Base-by-base conservation (phyloP, 768 basidiomycete species). In the Tricholoma terreum region DNA sequence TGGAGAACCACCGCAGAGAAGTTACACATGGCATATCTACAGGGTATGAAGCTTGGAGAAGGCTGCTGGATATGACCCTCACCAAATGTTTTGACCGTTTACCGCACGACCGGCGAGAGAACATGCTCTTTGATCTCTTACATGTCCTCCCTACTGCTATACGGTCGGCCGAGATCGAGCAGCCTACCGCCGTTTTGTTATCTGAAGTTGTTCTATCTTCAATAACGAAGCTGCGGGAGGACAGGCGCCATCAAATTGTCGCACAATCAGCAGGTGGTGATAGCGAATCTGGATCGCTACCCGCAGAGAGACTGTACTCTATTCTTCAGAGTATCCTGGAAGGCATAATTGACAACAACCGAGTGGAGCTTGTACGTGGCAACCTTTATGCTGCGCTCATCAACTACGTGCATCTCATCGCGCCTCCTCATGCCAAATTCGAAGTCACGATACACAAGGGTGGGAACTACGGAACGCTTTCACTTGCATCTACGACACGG, bases 361-460 rank as follows among this genome's bases (percentile, higher is more conserved):
- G 85, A 11, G 82, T 89, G 24, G 93, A 96, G 67, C 78, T 92
- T 51, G 89, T 94, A 15, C 87, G 95, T 22, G 96, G 96, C 6
- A 98, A 98, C 67, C 77, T 98, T n/a, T 98, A 96, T 69, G 92
- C 93, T 3, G 78, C 91, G 4, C 76, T 98, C 56, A 84, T 92
- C 73, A 96, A 96, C 71, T 95, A 93, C 66, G 74, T 96, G 40
- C 88, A 94, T 65, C 81, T 96, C n/a, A 76, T 90, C 48, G 66
- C 77, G 19, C 74, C 77, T 35, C 65, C 73, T 5, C 65, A 57
- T 40, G 65, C 68, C 35, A 57, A 60, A 19, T 35, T 46, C n/a
- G 52, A 27, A 6, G 31, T 33, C 27, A 15, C 12, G n/a, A 4
- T 38, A 9, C 11, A 38, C 17, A 40, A 42, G 22, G 43, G 57